These are phyloP conservation scores for Ochromonas danica DNA, from an alignment of 108 stramenopile genomes.

Conservation along the genomic window DNA sequence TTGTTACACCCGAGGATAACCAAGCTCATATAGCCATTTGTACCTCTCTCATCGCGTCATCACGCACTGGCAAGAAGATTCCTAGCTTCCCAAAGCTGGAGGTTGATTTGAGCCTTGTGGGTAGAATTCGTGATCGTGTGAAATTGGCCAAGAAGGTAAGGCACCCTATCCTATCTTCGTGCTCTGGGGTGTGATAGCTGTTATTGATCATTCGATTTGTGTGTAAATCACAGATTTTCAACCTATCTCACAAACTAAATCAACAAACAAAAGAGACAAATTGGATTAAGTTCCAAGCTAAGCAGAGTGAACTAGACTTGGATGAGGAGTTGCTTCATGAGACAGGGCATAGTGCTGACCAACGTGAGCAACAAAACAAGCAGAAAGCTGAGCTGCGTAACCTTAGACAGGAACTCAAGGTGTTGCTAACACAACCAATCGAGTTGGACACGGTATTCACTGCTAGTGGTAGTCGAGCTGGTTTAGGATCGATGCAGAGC, in stretches of 20 bases:
- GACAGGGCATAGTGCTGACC: background rate
- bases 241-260: background rate
- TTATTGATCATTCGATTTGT: background rate
- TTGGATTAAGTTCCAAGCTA: background rate
- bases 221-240: background rate
- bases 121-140: background rate
- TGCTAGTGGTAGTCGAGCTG: background rate
- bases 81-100: background rate
- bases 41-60: background rate
- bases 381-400: background rate
- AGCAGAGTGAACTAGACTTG: background rate
- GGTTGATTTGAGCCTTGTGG: background rate
- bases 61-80: background rate
- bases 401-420: background rate
- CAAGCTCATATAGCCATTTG: background rate
- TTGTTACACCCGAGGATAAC: slow-evolving; percentile 25
- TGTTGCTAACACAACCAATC: background rate
- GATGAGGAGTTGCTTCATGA: background rate
- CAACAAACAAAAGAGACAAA: background rate
- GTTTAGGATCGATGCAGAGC: too few relatives aligned
- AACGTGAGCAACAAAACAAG: background rate
- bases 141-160: background rate
- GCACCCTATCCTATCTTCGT: background rate
- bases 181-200: background rate
- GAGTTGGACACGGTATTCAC: background rate